Conservation (phyloP, 805 yeast genomes). For the Saccharomyces cerevisiae region DNA sequence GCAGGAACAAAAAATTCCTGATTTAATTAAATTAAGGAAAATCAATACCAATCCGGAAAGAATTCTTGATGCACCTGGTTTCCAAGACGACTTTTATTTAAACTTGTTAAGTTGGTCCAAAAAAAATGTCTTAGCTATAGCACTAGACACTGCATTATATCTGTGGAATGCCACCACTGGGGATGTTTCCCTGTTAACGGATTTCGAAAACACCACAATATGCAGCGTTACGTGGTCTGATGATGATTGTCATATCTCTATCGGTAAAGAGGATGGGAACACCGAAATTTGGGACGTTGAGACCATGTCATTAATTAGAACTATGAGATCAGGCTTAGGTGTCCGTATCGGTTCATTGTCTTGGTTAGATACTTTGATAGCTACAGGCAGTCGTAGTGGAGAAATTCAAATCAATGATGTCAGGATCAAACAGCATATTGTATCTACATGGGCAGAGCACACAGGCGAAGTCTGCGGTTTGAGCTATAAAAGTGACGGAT, state of each 20-base stretch:
- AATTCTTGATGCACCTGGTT: conserved; percentile 92
- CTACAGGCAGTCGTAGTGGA: conserved; percentile 86
- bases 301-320: conserved; percentile 60
- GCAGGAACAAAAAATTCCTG: conserved; percentile 17
- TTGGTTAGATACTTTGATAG: conserved; percentile 75
- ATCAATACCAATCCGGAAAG: conserved; percentile 85
- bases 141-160: conserved; percentile 73
- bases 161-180: conserved; percentile 90
- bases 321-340: conserved; percentile 60
- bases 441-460: conserved; percentile 54
- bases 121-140: conserved; percentile 77
- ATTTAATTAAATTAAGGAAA: conserved; percentile 62
- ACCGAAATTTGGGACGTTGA: conserved; percentile 93
- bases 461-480: conserved; percentile 89
- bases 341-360: conserved; percentile 75
- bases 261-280: conserved; percentile 76
- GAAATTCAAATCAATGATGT: conserved; percentile 84
- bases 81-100: conserved; percentile 84
- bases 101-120: conserved; percentile 83
- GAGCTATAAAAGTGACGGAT: conserved; percentile 76
- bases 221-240: conserved; percentile 79
- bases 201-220: conserved; percentile 36
- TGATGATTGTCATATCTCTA: conserved; percentile 77
- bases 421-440: conserved; percentile 69
- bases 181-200: conserved; percentile 59